Evolutionary conservation across 108 stramenopile species (phyloP).

Genomic region (Cyclotella choctawhatcheeana): DNA sequence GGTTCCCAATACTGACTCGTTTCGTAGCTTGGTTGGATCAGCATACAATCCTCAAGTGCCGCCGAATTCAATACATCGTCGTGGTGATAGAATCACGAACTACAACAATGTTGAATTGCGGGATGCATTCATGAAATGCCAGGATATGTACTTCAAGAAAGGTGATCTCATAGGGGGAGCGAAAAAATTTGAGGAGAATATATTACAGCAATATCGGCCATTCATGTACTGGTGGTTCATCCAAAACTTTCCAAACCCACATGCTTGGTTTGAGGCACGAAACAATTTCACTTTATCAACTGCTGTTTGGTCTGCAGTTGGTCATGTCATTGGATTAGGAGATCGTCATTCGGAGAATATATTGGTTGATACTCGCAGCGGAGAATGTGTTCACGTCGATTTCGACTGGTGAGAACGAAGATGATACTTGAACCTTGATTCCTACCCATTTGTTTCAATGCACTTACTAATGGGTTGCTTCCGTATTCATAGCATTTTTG

Average conservation of each 20-base stretch:
- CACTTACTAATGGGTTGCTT: no score
- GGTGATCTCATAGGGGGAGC: conserved; percentile 69
- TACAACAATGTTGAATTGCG: conserved; percentile 69
- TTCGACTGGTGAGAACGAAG: conserved; percentile 85
- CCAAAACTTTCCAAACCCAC: conserved; percentile 92
- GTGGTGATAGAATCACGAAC: conserved; percentile 66
- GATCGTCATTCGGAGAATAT: conserved; percentile 99
- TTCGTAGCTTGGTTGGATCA: conserved; percentile 75
- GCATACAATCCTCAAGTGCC: conserved; percentile 88
- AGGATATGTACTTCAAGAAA: conserved; percentile 76
- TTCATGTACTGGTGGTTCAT: conserved; percentile 97
- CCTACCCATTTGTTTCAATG: no score
- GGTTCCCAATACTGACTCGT: conserved; percentile 90
- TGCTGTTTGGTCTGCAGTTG: conserved; percentile 95
- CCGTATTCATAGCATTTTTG: conserved; percentile 88
- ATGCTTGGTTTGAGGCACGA: conserved; percentile 97
- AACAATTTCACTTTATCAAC: conserved; percentile 90
- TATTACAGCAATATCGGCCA: conserved; percentile 78
- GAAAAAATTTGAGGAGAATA: conserved; percentile 65
- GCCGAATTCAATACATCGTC: conserved; percentile 50
- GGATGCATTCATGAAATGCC: conserved; percentile 66
- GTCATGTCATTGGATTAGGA: conserved; percentile 97
- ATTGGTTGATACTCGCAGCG: conserved; percentile 90
- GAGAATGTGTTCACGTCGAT: conserved; percentile 99
- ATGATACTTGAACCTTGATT: no score